Evolutionary conservation across 2,329 filamentous ascomycete genomes (phyloP), one percentile per base, ranked within the genome.

Genomic region (Dactylonectria estremocensis): DNA sequence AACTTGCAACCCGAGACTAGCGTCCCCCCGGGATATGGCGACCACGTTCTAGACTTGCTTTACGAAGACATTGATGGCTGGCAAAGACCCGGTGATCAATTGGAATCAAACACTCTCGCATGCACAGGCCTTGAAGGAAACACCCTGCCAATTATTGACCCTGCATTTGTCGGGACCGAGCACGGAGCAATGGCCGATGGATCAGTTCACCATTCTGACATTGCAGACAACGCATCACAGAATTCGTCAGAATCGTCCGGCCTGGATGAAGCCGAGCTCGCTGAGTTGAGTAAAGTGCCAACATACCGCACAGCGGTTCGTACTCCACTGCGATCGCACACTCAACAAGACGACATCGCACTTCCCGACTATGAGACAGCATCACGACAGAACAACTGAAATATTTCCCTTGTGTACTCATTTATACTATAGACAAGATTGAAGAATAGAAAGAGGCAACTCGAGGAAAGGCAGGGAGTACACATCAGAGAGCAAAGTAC

Each of bases 1-100:
- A 83, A 86, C 46, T 83, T 85, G 28, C 86, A 89, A 37, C 83
- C 88, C 61, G 85, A 88, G 14, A 86, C 88, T 22, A 88, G 91
- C 63, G 95, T 95, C 5, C 96, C 96, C 7, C 96, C 96, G 0
- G 89, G 94, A 24, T 98, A 99, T 76, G 95, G 94, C 61, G 90
- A 95, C 72, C 96, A 98, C 80, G 88, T 93, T 50, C 88, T 98
- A n/a, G 96, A 98, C 78, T 91, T 93, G 77, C 86, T 98, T 1
- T 98, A 97, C 80, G 93, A 94, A 71, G 93, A 95, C 67, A 87
- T 97, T 56, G 93, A 97, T 74, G 93, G 92, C 16, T 92, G 94
- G 78, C 91, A 94, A 80, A 93, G 92, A 0, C 92, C 93, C 1
- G 89, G 86, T 2, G 83, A 88, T 37, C 87, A 84, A 83, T 89